These are phyloP conservation scores for Talaromyces albobiverticillius DNA, from an alignment of 2,329 filamentous ascomycete species.

Conservation along the genomic window DNA sequence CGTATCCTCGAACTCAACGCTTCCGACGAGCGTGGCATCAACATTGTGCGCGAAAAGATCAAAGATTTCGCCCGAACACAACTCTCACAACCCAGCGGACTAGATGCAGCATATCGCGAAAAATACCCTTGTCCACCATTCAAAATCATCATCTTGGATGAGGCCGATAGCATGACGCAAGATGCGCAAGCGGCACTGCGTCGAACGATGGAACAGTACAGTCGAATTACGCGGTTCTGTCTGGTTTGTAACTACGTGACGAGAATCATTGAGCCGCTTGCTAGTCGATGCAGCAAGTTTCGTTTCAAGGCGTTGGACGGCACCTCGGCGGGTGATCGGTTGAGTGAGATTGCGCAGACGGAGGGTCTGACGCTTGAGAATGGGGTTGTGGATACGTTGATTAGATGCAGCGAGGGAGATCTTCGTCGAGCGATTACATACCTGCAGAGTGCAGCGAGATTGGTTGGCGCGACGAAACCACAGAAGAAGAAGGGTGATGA, in stretches of 20 bases:
- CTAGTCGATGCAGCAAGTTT: slow-evolving; percentile 92
- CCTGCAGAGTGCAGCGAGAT: slow-evolving; percentile 84
- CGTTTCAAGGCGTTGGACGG: slow-evolving; percentile 95
- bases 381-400: slow-evolving; percentile 78
- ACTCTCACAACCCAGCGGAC: slow-evolving; percentile 72
- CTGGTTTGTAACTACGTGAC: slow-evolving; percentile 99
- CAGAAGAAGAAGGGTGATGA: slow-evolving; percentile 32
- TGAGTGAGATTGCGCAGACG: slow-evolving; percentile 76
- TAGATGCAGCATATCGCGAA: slow-evolving; percentile 60
- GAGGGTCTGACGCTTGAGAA: slow-evolving; percentile 75
- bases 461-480: slow-evolving; percentile 66
- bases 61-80: slow-evolving; percentile 98
- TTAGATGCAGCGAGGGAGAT: slow-evolving; percentile 89
- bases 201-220: slow-evolving; percentile 97
- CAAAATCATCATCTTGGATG: slow-evolving; percentile 98
- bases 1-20: slow-evolving; percentile 99
- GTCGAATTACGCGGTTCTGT: slow-evolving; percentile 93
- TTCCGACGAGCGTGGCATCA: slow-evolving; percentile 96
- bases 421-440: slow-evolving; percentile 94
- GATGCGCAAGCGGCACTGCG: slow-evolving; percentile 91
- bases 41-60: slow-evolving; percentile 94
- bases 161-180: slow-evolving; percentile 98
- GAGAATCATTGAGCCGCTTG: slow-evolving; percentile 93
- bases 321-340: slow-evolving; percentile 71
- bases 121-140: slow-evolving; percentile 93